These are phyloP conservation scores for Bruguiera sexangula DNA, from an alignment of 345 rosid species.

Conservation along the genomic window DNA sequence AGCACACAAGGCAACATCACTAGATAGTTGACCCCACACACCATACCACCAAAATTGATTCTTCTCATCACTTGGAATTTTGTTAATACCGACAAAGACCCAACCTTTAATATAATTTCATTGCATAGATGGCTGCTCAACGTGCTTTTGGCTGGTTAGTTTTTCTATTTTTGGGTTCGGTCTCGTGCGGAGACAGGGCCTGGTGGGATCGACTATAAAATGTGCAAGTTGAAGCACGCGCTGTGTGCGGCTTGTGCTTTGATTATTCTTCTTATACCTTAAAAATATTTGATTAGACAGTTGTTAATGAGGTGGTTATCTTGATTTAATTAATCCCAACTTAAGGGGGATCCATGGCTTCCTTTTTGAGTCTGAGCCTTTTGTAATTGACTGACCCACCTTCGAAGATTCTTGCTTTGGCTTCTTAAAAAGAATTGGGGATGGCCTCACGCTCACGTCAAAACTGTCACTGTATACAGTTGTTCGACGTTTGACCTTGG, in stretches of 20 bases:
- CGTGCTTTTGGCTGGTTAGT: background rate
- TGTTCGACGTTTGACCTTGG: background rate
- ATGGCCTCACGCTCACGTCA: background rate
- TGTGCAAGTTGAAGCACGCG: constrained; percentile 21
- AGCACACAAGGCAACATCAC: background rate
- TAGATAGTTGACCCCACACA: background rate
- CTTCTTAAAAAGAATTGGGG: background rate
- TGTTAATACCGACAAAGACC: constrained; percentile 2
- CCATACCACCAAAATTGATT: background rate
- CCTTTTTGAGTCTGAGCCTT: background rate
- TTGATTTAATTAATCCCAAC: background rate
- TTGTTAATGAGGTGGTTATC: background rate
- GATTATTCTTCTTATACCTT: too few species aligned
- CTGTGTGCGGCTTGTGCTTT: background rate
- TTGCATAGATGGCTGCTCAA: background rate
- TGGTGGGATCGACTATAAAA: constrained; percentile 13
- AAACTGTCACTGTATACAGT: background rate
- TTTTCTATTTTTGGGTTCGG: constrained; percentile 11
- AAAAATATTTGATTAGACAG: too few species aligned
- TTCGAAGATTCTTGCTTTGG: background rate
- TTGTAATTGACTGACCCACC: background rate
- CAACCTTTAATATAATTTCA: background rate
- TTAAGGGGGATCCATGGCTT: background rate
- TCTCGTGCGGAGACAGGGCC: constrained; percentile 16
- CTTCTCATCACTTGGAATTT: background rate